Conservation (phyloP, 2,329 filamentous ascomycete species). For the Albifimbria verrucaria region DNA sequence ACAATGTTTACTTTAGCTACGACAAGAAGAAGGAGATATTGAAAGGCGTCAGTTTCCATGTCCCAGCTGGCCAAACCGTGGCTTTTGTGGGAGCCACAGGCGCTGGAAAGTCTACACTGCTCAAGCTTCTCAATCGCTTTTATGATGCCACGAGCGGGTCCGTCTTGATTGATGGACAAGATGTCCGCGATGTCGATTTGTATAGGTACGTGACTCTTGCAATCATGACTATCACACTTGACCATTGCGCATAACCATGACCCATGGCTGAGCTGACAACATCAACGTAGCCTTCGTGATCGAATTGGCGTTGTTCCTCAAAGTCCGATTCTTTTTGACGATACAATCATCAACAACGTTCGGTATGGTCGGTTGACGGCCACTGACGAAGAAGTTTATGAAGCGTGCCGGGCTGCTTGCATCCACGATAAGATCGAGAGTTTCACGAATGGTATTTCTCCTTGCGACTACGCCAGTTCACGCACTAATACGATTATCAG, state of each 20-base stretch:
- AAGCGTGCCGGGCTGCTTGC: constrained; percentile 52
- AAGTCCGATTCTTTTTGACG: constrained; percentile 53
- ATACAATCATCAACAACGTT: constrained; percentile 58
- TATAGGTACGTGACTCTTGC: constrained; percentile 38
- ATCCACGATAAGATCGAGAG: constrained; percentile 56
- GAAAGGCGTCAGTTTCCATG: constrained; percentile 49
- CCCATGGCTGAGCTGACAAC: constrained; percentile 22
- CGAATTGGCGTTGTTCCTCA: constrained; percentile 57
- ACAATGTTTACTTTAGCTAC: constrained; percentile 55
- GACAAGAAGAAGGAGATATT: constrained; percentile 57
- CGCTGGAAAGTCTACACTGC: constrained; percentile 55
- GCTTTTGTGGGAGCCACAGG: constrained; percentile 60
- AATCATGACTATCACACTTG: no score
- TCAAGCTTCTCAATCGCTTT: constrained; percentile 57
- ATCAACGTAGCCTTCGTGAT: constrained; percentile 41
- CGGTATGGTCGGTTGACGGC: constrained; percentile 53
- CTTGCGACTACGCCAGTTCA: no score
- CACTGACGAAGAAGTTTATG: constrained; percentile 51
- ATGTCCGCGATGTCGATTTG: constrained; percentile 52
- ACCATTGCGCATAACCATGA: neutral
- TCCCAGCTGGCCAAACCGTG: constrained; percentile 50
- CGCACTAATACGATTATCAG: constrained; percentile 21
- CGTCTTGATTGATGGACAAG: constrained; percentile 54
- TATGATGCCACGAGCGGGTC: constrained; percentile 53
- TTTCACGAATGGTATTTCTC: constrained; percentile 48